A percentile compares a stretch with the other conserved stretches of the same genome.
These are phyloP conservation scores for Syzygium jambos DNA, from an alignment of 345 rosid genomes.

Conservation along the genomic window DNA sequence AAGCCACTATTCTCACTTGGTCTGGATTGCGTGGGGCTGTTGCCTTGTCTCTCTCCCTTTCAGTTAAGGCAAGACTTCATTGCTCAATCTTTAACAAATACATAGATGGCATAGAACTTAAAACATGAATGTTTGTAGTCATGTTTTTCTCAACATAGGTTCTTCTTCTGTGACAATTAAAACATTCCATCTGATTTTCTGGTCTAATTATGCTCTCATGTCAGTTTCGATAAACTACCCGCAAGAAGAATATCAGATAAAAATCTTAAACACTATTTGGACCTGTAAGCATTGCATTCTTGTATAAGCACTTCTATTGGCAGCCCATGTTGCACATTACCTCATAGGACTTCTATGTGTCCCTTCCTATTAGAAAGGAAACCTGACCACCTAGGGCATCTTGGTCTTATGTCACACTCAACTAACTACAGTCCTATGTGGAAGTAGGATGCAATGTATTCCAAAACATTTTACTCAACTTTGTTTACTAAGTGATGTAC, in stretches of 20 bases:
- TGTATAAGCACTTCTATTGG: background rate
- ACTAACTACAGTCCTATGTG: background rate
- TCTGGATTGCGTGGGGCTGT: constrained; percentile 96
- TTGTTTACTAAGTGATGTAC: background rate
- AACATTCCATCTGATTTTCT: background rate
- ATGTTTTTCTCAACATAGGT: background rate
- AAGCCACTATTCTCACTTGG: constrained; percentile 77
- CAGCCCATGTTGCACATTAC: background rate
- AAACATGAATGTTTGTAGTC: background rate
- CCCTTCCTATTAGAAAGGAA: background rate
- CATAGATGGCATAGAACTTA: background rate
- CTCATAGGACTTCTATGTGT: background rate
- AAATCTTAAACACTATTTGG: background rate
- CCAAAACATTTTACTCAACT: background rate
- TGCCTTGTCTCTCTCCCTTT: constrained; percentile 81
- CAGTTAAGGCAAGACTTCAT: constrained; percentile 66
- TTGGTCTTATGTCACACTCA: background rate
- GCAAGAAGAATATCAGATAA: background rate
- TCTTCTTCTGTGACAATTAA: background rate
- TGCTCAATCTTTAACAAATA: background rate
- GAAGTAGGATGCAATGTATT: background rate
- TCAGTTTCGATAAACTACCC: background rate
- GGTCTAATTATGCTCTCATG: background rate
- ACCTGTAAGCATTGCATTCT: background rate
- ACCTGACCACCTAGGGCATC: background rate